These are phyloP conservation scores for Porodaedalea pini DNA, from an alignment of 1,284 basidiomycete genomes.

Conservation along the genomic window DNA sequence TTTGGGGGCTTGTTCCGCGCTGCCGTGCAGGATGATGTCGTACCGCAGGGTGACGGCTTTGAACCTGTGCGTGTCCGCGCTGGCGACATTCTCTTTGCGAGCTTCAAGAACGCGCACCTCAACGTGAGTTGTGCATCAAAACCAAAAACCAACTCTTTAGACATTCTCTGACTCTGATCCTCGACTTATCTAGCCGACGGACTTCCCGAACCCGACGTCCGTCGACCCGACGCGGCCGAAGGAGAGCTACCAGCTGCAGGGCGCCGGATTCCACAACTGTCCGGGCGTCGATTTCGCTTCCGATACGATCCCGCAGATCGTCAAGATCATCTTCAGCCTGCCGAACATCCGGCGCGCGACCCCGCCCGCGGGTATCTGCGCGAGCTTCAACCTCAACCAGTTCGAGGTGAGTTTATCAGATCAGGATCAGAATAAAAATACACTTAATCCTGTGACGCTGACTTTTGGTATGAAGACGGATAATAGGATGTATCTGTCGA, in stretches of 20 bases:
- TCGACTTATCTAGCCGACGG: constrained; percentile 27
- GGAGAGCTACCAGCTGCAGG: constrained; percentile 39
- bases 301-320: constrained; percentile 40
- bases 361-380: constrained; percentile 38
- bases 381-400: constrained; percentile 29
- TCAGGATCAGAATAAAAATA: background rate
- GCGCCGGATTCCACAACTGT: constrained; percentile 44
- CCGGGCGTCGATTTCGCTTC: constrained; percentile 39
- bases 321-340: constrained; percentile 44
- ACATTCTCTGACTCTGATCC: background rate
- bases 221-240: constrained; percentile 40
- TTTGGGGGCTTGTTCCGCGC: constrained; percentile 45
- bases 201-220: constrained; percentile 42
- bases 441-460: too few relatives aligned
- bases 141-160: background rate
- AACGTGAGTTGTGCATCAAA: constrained; percentile 35
- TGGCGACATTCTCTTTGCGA: constrained; percentile 43
- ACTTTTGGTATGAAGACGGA: constrained; percentile 19
- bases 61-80: constrained; percentile 37
- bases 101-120: constrained; percentile 47
- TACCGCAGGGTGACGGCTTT: constrained; percentile 35
- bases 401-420: constrained; percentile 4
- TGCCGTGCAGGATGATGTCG: constrained; percentile 32
- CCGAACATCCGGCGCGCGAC: constrained; percentile 44
- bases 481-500: constrained; percentile 28